Conservation (phyloP, 208 protist genomes). For the Leishmania turanica region DNA sequence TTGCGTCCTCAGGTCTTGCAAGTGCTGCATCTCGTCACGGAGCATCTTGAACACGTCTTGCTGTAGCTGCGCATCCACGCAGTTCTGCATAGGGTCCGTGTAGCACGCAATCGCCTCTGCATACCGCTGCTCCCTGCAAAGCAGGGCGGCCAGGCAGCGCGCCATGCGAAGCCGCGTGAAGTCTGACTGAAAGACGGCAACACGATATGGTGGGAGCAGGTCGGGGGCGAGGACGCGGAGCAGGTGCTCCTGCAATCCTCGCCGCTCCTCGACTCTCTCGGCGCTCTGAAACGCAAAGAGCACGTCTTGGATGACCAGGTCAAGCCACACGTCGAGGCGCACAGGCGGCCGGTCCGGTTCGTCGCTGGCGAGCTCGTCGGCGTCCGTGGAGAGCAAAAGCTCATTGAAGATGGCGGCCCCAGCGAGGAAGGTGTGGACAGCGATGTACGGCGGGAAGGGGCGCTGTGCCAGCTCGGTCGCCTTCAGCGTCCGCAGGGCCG, state of each 20-base stretch:
- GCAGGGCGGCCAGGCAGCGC: constrained; percentile 56
- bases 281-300: constrained; percentile 59
- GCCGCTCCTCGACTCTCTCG: constrained; percentile 38
- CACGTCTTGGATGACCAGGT: constrained; percentile 44
- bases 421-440: constrained; percentile 39
- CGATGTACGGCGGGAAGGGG: constrained; percentile 47
- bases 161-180: constrained; percentile 59
- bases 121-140: constrained; percentile 49
- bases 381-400: constrained; percentile 18
- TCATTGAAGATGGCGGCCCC: constrained; percentile 28
- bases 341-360: neutral
- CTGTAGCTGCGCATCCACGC: constrained; percentile 42
- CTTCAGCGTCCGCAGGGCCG: constrained; percentile 17
- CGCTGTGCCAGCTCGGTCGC: constrained; percentile 42
- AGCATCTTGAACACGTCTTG: constrained; percentile 65
- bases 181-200: constrained; percentile 44
- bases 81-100: constrained; percentile 49
- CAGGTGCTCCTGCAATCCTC: constrained; percentile 42
- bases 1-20: constrained; percentile 26
- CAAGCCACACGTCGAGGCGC: constrained; percentile 35
- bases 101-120: constrained; percentile 70
- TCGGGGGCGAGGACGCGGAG: constrained; percentile 33
- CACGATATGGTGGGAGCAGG: constrained; percentile 19
- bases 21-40: constrained; percentile 46
- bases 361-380: neutral